Conservation (phyloP, 495 filamentous ascomycete genomes). For the Aspergillus indologenus region DNA sequence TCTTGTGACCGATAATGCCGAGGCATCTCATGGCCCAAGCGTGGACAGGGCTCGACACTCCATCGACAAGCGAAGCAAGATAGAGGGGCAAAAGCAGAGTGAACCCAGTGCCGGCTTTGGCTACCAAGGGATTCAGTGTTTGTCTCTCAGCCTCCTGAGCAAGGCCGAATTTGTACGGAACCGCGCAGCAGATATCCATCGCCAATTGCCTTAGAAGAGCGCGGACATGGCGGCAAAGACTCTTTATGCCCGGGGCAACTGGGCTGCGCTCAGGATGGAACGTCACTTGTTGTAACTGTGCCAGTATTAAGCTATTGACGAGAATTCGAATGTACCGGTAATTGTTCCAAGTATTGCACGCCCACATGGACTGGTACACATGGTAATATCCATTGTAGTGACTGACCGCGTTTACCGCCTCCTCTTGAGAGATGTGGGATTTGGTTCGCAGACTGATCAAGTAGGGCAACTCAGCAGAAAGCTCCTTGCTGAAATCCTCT, state of each 20-base stretch:
- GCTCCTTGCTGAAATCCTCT: neutral
- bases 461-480: neutral
- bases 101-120: neutral
- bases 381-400: neutral
- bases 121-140: neutral
- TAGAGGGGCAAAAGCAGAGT: slow-evolving; percentile 1
- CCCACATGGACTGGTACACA: slow-evolving; percentile 1
- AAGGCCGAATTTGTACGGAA: slow-evolving; percentile 1
- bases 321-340: neutral
- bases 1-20: neutral
- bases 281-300: neutral
- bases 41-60: neutral
- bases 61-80: neutral
- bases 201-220: neutral
- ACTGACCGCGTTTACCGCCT: neutral
- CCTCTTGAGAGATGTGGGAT: neutral
- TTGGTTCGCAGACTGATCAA: neutral
- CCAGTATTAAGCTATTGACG: neutral
- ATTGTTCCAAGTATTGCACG: slow-evolving; percentile 4
- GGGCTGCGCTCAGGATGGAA: neutral
- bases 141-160: neutral
- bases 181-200: slow-evolving; percentile 1
- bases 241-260: neutral
- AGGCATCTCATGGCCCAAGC: slow-evolving; percentile 1
- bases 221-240: neutral